Percentiles rank a stretch among this genome's conserved stretches.
These are phyloP conservation scores for Alternaria viburni DNA, from an alignment of 2,329 filamentous ascomycete species.

Conservation along the genomic window DNA sequence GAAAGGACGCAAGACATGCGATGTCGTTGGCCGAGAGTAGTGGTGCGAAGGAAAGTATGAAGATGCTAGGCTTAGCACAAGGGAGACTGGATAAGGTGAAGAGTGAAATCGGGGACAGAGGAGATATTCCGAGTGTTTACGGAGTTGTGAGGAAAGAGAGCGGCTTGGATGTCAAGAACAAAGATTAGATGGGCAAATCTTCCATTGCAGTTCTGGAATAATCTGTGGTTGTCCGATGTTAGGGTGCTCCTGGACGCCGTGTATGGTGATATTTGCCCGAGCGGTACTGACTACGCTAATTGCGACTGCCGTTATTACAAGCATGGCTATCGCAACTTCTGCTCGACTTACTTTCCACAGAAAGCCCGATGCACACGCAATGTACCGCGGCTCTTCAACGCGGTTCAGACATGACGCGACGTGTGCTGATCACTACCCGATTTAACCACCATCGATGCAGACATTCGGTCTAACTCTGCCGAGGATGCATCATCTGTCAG, in stretches of 20 bases:
- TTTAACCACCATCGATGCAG: not conserved
- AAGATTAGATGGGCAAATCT: slow-evolving; percentile 10
- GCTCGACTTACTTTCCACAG: slow-evolving; percentile 2
- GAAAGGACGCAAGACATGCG: slow-evolving; percentile 83
- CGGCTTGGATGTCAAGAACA: slow-evolving; percentile 72
- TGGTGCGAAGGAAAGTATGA: slow-evolving; percentile 63
- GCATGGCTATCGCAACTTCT: not conserved
- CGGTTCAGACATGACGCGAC: not conserved
- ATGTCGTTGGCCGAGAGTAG: slow-evolving; percentile 67
- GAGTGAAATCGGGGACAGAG: slow-evolving; percentile 70
- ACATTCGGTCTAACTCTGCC: slow-evolving; percentile 23
- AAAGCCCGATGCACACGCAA: not conserved
- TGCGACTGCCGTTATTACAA: not conserved
- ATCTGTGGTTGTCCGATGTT: not conserved
- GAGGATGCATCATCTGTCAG: slow-evolving; percentile 14
- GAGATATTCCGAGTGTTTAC: slow-evolving; percentile 84
- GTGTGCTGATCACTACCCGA: slow-evolving; percentile 12
- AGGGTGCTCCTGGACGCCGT: not conserved
- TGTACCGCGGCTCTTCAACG: not conserved
- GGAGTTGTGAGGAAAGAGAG: slow-evolving; percentile 77
- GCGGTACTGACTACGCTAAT: slow-evolving; percentile 1
- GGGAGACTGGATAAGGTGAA: slow-evolving; percentile 71
- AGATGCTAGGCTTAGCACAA: slow-evolving; percentile 71
- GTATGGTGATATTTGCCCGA: not conserved
- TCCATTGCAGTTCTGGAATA: not conserved